Evolutionary conservation across 306 rosid genomes (phyloP), one percentile per base, ranked within the genome.

Genomic region (Mimosa bimucronata): DNA sequence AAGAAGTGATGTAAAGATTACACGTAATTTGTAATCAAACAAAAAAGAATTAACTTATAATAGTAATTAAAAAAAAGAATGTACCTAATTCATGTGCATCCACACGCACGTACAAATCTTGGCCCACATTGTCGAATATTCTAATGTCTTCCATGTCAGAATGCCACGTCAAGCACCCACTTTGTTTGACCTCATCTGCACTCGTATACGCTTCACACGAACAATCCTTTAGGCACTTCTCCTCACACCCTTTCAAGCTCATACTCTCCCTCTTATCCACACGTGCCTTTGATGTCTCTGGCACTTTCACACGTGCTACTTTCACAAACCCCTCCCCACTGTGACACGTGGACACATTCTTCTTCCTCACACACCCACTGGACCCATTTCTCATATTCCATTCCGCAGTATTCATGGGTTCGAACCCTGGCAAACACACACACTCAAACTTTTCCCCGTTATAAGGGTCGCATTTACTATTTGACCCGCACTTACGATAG

Each of bases 331-430:
- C 60, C 60, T 52, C 60, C 60, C 60, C 25, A 7, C 60, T 19
- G 5, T 19, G 60, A 52, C 60, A 52, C 26, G 26, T 19, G 11
- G 60, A 52, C 25, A 19, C 60, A 52, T 52, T 19, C 11, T 6
- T 52, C 25, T 18, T 52, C 11, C 60, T 52, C 60, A 6, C 78
- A 60, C 98, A 93, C 78, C 98, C 98, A 28, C 87, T 87, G 15
- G 91, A 79, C 55, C 87, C 80, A 23, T 91, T 90, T 73, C 97
- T 78, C 4, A 90, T 25, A 18, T 66, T 80, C 94, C 97, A 91
- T 9, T 88, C 88, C 1, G 74, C 48, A 8, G 48, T 69, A 0
- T 76, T 83, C 60, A 9, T 86, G 2, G 89, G 85, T 44, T 77
- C 81, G 7, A 60, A 86, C 19, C 89, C 89, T n/a, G n/a, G 89